Conservation (phyloP, 768 basidiomycete species). For the Leccinum longicurvipes region DNA sequence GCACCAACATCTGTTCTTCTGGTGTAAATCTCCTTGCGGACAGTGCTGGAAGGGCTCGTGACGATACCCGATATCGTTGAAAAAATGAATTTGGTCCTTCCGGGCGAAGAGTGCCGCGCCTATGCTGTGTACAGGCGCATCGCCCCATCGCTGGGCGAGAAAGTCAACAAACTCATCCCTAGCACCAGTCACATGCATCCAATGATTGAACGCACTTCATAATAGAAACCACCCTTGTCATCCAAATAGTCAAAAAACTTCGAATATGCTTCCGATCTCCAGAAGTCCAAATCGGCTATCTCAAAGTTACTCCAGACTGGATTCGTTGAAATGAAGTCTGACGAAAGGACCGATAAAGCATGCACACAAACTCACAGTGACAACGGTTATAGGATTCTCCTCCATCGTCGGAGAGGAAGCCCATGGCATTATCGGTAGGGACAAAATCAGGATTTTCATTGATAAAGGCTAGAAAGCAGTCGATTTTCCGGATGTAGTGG, state of each 20-base stretch:
- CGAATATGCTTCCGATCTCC: constrained; percentile 80
- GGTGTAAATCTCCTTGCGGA: constrained; percentile 54
- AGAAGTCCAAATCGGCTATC: constrained; percentile 87
- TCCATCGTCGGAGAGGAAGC: constrained; percentile 65
- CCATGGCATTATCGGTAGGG: constrained; percentile 62
- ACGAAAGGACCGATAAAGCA: not conserved
- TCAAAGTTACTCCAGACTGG: constrained; percentile 73
- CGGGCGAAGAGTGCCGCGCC: constrained; percentile 73
- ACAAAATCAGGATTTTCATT: constrained; percentile 58
- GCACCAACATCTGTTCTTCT: constrained; percentile 65
- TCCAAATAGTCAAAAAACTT: constrained; percentile 84
- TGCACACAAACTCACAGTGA: constrained; percentile 52
- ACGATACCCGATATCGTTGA: constrained; percentile 80
- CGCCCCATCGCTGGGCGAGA: constrained; percentile 65
- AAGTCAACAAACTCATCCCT: not conserved
- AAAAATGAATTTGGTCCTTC: constrained; percentile 78
- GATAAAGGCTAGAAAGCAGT: constrained; percentile 57
- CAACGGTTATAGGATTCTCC: constrained; percentile 76
- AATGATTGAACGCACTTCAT: constrained; percentile 54
- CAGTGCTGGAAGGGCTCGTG: constrained; percentile 82
- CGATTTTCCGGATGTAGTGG: not conserved
- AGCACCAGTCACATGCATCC: not conserved
- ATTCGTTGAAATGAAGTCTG: constrained; percentile 25
- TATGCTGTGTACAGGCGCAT: constrained; percentile 85
- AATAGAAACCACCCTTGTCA: constrained; percentile 83